Conservation (phyloP, 2,329 filamentous ascomycete genomes). For the Trichoderma guizhouense region DNA sequence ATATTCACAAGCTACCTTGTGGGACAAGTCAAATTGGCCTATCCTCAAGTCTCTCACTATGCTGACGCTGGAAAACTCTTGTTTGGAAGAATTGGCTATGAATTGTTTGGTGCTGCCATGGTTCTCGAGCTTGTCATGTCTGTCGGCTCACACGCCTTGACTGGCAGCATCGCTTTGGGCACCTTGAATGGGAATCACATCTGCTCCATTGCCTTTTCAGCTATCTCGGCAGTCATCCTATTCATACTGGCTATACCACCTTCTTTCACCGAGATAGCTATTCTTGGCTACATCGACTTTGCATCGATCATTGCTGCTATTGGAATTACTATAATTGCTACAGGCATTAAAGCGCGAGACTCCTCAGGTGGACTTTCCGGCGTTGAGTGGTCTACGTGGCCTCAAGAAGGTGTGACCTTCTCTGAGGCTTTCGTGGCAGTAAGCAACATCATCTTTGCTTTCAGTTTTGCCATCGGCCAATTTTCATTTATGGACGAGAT, state of each 20-base stretch:
- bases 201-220: slow-evolving; percentile 38
- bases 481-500: slow-evolving; percentile 45
- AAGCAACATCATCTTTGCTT: slow-evolving; percentile 64
- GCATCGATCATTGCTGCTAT: slow-evolving; percentile 58
- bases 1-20: slow-evolving; percentile 39
- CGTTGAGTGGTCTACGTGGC: slow-evolving; percentile 36
- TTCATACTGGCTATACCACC: slow-evolving; percentile 39
- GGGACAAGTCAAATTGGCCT: slow-evolving; percentile 39
- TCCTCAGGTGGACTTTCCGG: slow-evolving; percentile 21
- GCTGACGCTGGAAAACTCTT: slow-evolving; percentile 62
- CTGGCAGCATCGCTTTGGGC: slow-evolving; percentile 62
- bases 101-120: slow-evolving; percentile 55
- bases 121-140: slow-evolving; percentile 62
- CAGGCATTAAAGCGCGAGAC: slow-evolving; percentile 42
- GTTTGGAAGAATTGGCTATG: slow-evolving; percentile 52
- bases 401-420: slow-evolving; percentile 39
- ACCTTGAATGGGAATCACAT: slow-evolving; percentile 51
- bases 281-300: slow-evolving; percentile 48
- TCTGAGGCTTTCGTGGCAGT: slow-evolving; percentile 53
- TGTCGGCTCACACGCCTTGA: slow-evolving; percentile 62
- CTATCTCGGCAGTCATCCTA: slow-evolving; percentile 37
- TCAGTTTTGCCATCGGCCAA: slow-evolving; percentile 46
- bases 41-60: slow-evolving; percentile 56
- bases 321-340: slow-evolving; percentile 58
- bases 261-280: slow-evolving; percentile 39